Evolutionary conservation across 1,139 yeast species (phyloP).

Genomic region (Insectozyma bohioensis): DNA sequence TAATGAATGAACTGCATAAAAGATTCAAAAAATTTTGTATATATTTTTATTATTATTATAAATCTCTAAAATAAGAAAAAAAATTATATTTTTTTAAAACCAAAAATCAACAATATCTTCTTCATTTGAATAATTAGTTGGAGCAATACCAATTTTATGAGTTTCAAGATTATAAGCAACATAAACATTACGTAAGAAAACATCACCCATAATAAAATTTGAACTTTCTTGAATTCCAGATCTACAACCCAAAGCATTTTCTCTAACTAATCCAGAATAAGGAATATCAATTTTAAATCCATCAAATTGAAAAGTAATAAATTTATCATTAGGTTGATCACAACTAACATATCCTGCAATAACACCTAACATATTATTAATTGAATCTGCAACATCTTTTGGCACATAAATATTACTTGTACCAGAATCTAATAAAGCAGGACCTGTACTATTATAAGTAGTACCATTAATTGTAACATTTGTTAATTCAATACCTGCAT

Average conservation of each 20-base stretch:
- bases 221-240: too few relatives aligned
- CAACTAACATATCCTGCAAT: conserved; percentile 1
- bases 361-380: too few relatives aligned
- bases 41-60: too few relatives aligned
- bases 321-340: conserved; percentile 4
- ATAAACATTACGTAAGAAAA: conserved; percentile 43
- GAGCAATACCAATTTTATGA: conserved; percentile 8
- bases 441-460: neutral
- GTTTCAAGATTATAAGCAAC: conserved; percentile 24
- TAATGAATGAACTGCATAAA: too few relatives aligned
- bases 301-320: conserved; percentile 5
- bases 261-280: conserved; percentile 3
- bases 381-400: neutral
- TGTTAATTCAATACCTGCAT: conserved; percentile 16
- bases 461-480: conserved; percentile 8
- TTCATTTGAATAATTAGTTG: conserved; percentile 3
- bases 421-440: too few relatives aligned
- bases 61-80: too few relatives aligned
- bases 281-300: conserved; percentile 6
- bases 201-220: conserved; percentile 27
- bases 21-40: too few relatives aligned
- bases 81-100: conserved; percentile 7
- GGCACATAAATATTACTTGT: too few relatives aligned
- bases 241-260: too few relatives aligned
- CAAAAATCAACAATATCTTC: conserved; percentile 8